These are phyloP conservation scores for Suillus discolor DNA, from an alignment of 768 basidiomycete species.

Conservation along the genomic window DNA sequence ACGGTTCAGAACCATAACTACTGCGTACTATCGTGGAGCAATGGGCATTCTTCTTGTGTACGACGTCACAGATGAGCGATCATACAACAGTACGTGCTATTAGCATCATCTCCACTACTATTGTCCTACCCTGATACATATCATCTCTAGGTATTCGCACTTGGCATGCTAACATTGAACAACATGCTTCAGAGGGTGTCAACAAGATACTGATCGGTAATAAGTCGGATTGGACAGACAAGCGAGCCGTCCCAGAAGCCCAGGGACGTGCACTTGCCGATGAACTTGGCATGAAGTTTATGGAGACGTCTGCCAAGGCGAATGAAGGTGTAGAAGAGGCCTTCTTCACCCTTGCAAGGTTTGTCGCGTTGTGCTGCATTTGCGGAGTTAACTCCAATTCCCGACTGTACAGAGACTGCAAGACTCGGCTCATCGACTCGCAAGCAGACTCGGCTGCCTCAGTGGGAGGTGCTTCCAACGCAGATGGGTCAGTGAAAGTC, in stretches of 20 bases:
- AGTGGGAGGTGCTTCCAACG: constrained; percentile 35
- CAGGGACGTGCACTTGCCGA: constrained; percentile 91
- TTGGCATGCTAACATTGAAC: constrained; percentile 98
- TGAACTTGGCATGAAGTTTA: constrained; percentile 93
- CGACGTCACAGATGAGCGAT: constrained; percentile 93
- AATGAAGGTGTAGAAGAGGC: constrained; percentile 99
- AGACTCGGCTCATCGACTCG: constrained; percentile 94
- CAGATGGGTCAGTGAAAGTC: constrained; percentile 65
- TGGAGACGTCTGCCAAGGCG: constrained; percentile 97
- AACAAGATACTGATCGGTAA: constrained; percentile 99
- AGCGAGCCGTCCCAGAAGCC: constrained; percentile 87
- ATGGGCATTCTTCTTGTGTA: constrained; percentile 99
- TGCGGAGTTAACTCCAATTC: neutral
- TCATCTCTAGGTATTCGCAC: constrained; percentile 83
- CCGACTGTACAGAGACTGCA: constrained; percentile 77
- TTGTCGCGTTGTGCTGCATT: constrained; percentile 28
- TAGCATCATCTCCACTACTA: constrained; percentile 19
- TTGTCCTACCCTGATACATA: neutral
- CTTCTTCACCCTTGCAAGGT: constrained; percentile 97
- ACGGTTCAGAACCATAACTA: constrained; percentile 97
- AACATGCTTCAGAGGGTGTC: constrained; percentile 97
- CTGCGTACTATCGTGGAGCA: constrained; percentile 98
- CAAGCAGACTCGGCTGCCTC: constrained; percentile 64
- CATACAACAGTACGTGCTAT: constrained; percentile 86
- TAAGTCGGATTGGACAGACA: constrained; percentile 98